phyloP scores from a whole-genome alignment of 2,329 filamentous ascomycete genomes.

The Fusarium fracticaudum region DNA sequence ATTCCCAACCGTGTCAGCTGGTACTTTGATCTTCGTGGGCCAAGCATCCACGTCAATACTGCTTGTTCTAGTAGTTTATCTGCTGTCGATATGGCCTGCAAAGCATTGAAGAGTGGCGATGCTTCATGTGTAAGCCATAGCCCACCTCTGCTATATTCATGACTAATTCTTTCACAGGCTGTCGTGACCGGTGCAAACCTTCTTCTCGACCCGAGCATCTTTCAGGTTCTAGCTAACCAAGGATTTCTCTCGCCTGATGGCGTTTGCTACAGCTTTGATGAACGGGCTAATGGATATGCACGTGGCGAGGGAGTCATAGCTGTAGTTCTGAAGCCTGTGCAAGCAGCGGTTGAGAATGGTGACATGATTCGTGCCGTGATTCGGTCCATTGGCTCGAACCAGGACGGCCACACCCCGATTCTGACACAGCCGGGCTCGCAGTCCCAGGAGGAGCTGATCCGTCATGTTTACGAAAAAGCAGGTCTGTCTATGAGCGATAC shows the following conservation, averaged over 20 bases:
- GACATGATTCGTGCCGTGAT: conserved; percentile 52
- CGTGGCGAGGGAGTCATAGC: conserved; percentile 43
- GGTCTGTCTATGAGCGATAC: conserved; percentile 40
- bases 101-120: conserved; percentile 56
- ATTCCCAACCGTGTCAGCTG: conserved; percentile 54
- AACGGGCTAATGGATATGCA: conserved; percentile 45
- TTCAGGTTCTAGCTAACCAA: conserved; percentile 47
- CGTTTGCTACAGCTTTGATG: conserved; percentile 46
- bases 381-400: conserved; percentile 37
- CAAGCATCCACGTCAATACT: conserved; percentile 31
- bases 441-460: conserved; percentile 39
- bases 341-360: conserved; percentile 54
- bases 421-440: conserved; percentile 46
- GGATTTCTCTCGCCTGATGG: conserved; percentile 53
- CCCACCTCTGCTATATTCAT: accelerated
- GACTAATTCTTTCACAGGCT: conserved; percentile 2
- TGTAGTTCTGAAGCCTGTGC: conserved; percentile 61
- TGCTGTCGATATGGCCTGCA: conserved; percentile 27
- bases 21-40: conserved; percentile 44
- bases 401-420: conserved; percentile 54
- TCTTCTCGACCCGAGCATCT: conserved; percentile 27
- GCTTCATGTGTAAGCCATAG: conserved; percentile 27
- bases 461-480: conserved; percentile 42
- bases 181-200: conserved; percentile 33
- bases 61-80: conserved; percentile 30